Evolutionary conservation across 805 yeast species (phyloP), one percentile per base, ranked within the genome.

Genomic region (Kodamaea leandrae): DNA sequence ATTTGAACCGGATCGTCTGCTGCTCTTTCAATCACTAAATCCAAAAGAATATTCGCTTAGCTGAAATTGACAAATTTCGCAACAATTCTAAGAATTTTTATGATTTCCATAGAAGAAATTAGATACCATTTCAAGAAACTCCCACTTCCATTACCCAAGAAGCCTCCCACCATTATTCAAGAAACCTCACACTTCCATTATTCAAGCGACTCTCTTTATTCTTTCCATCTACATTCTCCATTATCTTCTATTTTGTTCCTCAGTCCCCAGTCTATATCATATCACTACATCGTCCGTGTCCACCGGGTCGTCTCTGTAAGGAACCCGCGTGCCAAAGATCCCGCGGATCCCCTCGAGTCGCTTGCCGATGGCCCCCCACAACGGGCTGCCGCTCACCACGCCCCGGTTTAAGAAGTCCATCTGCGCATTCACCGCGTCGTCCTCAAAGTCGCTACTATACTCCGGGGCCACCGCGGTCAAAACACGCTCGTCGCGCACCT

Each of bases 221-320:
- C n/a, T n/a, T n/a, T n/a, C n/a, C n/a, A n/a, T n/a, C n/a, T n/a
- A n/a, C n/a, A n/a, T n/a, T n/a, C n/a, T n/a, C n/a, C n/a, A n/a
- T n/a, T n/a, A n/a, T n/a, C n/a, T n/a, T n/a, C n/a, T n/a, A n/a
- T n/a, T n/a, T n/a, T n/a, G n/a, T n/a, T n/a, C n/a, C n/a, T n/a
- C n/a, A n/a, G n/a, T n/a, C n/a, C n/a, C n/a, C n/a, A n/a, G n/a
- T n/a, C n/a, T 7, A 10, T 21, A 6, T 21, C 25, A 63, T 40
- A 64, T 41, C 30, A 64, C 54, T 38, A 66, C 47, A 30, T 57
- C 57, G 32, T 61, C 66, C 23, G 33, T 28, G 17, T 63, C 69
- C 9, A 58, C 43, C 3, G 66, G 57, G 12, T 54, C 63, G 38
- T 62, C 64, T n/a, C 57, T 46, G 38, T 55, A 57, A 25, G 37